Evolutionary conservation across 305 asterid genomes (phyloP).

Genomic region (Fraxinus greggii): DNA sequence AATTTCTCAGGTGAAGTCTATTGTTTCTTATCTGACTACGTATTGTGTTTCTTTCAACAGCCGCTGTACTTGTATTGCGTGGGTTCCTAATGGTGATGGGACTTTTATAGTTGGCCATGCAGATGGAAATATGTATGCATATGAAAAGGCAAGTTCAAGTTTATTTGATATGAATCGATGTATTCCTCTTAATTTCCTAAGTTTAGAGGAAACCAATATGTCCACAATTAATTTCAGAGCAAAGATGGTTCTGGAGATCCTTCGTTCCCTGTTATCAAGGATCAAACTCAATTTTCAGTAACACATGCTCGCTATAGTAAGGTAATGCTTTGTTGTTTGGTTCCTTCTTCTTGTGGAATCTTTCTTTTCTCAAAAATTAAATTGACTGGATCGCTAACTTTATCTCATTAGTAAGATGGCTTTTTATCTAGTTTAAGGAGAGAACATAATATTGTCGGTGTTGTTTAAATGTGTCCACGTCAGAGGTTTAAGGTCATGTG

Average conservation of each 20-base stretch:
- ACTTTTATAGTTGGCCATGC: slow-evolving; percentile 48
- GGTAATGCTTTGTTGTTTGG: slow-evolving; percentile 43
- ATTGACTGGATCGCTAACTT: neutral
- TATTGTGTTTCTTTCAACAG: slow-evolving; percentile 36
- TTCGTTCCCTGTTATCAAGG: slow-evolving; percentile 90
- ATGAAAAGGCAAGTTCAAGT: slow-evolving; percentile 47
- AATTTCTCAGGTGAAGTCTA: neutral
- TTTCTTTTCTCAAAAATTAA: slow-evolving; percentile 11
- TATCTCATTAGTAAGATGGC: slow-evolving; percentile 5
- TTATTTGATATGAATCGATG: slow-evolving; percentile 5
- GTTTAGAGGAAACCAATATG: slow-evolving; percentile 5
- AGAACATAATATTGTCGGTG: neutral
- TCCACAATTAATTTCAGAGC: slow-evolving; percentile 47
- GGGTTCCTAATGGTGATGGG: slow-evolving; percentile 60
- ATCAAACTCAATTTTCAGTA: slow-evolving; percentile 91
- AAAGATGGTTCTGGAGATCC: slow-evolving; percentile 98
- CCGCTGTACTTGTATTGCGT: slow-evolving; percentile 49
- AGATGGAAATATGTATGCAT: slow-evolving; percentile 52
- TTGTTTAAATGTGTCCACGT: neutral
- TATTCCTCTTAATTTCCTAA: neutral
- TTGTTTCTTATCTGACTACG: slow-evolving; percentile 10
- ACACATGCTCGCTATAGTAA: slow-evolving; percentile 93
- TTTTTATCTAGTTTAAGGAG: slow-evolving; percentile 10
- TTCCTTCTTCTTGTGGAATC: neutral
- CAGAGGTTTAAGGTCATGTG: neutral